Base-by-base conservation (phyloP, 257 asterid genomes). In the Nicotiana attenuata region DNA sequence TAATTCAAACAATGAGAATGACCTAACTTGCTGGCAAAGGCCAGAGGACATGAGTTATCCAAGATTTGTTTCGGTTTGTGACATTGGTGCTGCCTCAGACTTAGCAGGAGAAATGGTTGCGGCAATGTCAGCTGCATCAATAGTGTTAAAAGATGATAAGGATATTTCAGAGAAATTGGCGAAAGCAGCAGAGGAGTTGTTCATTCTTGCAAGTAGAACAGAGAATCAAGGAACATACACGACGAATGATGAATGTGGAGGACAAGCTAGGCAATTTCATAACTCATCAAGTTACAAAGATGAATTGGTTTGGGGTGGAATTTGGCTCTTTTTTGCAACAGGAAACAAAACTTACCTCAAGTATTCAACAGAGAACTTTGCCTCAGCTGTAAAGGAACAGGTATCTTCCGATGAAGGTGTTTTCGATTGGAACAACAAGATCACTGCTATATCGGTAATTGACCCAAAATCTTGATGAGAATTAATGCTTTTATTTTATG, bases 91-190 rank as follows among this genome's bases (percentile, higher is more conserved):
- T 61, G 91, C 92, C 13, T 87, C 91, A 60, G 93, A 91, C n/a
- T 85, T 90, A 65, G 93, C 89, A 41, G 96, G 93, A 28, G 96
- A 91, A 82, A 67, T 89, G 65, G 89, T 88, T 16, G 91, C 96
- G 28, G 93, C 87, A 81, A 59, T 91, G 90, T 85, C 93, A 2
- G 91, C 92, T 35, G 92, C 94, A 76, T 89, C 94, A n/a, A 75
- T 92, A 63, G 91, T 89, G 31, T 84, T 90, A 17, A 20, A 80
- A 5, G 86, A 66, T 14, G 86, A 90, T 7, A 50, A 81, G 69
- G 82, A 76, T 1, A 86, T 87, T 81, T 80, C 90, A 2, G 52
- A 15, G 14, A 56, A 78, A 80, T 38, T 92, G 84, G 82, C 85
- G 75, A 77, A 83, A 79, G 67, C 89, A 4, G 93, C 91, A 0